phyloP scores from a whole-genome alignment of 2,329 filamentous ascomycete genomes.

The Thielaviopsis musarum region DNA sequence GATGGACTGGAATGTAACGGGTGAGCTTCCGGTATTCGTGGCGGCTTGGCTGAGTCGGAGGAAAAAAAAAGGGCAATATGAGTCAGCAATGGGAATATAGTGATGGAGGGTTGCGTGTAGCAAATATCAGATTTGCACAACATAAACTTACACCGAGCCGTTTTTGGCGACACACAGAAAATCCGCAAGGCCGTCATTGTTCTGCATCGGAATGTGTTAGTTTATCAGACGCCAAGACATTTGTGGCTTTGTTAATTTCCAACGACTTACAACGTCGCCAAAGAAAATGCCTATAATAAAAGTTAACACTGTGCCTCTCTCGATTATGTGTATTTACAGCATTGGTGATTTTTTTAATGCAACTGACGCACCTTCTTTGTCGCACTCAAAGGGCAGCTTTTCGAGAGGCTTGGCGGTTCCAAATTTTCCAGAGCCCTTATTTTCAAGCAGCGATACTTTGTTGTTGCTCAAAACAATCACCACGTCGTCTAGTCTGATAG shows the following conservation, averaged over 20 bases:
- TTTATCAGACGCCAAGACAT: background rate
- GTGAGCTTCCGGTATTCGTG: conserved; percentile 8
- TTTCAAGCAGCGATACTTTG: background rate
- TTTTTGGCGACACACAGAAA: conserved; percentile 18
- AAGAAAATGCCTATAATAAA: conserved; percentile 1
- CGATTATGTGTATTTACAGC: background rate
- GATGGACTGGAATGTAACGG: conserved; percentile 5
- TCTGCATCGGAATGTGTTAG: background rate
- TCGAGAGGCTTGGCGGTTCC: background rate
- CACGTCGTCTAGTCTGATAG: conserved; percentile 1
- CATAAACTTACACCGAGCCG: conserved; percentile 11
- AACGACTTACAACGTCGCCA: conserved; percentile 6
- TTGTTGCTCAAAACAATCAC: background rate
- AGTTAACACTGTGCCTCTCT: background rate
- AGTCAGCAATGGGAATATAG: background rate
- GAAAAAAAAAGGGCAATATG: background rate
- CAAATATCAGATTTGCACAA: background rate
- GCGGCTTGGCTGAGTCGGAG: conserved; percentile 1
- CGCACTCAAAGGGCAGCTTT: conserved; percentile 1
- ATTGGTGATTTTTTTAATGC: background rate
- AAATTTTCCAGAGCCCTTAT: background rate
- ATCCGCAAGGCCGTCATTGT: conserved; percentile 17
- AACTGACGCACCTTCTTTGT: conserved; percentile 1
- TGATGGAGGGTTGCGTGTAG: background rate
- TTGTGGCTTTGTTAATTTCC: background rate